Conservation (phyloP, 2,329 filamentous ascomycete species). For the Apiospora phragmitis region DNA sequence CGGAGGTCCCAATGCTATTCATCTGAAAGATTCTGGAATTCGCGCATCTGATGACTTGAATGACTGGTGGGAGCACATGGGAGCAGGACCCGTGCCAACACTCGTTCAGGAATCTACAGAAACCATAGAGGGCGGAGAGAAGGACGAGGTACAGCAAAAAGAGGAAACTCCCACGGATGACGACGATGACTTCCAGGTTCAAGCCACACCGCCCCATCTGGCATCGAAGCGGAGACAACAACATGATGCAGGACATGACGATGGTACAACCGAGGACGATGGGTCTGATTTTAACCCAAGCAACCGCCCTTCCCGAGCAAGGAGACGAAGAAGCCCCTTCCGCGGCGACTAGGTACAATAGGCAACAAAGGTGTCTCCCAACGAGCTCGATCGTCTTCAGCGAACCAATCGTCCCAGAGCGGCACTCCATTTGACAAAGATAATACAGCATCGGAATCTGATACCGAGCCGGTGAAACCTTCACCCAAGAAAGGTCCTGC, state of each 20-base stretch:
- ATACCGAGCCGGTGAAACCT: conserved; percentile 23
- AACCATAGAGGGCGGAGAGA: not conserved
- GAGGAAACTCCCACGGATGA: conserved; percentile 27
- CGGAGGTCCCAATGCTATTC: conserved; percentile 34
- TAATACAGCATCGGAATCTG: conserved; percentile 32
- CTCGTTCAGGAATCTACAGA: conserved; percentile 14
- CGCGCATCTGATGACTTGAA: conserved; percentile 38
- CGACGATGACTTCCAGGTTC: conserved; percentile 54
- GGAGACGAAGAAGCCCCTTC: conserved; percentile 16
- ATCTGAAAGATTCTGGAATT: conserved; percentile 29
- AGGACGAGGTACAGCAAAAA: not conserved
- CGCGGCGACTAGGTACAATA: conserved; percentile 22
- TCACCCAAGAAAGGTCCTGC: conserved; percentile 15
- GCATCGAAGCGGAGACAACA: conserved; percentile 31
- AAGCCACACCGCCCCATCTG: conserved; percentile 46
- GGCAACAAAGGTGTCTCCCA: conserved; percentile 18
- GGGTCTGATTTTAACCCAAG: conserved; percentile 20
- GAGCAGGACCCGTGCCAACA: conserved; percentile 28
- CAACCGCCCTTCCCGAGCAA: conserved; percentile 16
- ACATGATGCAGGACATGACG: conserved; percentile 15
- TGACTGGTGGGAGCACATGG: conserved; percentile 51
- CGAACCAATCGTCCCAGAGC: conserved; percentile 26
- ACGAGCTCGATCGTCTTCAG: conserved; percentile 11
- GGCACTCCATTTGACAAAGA: conserved; percentile 24
- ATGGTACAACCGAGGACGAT: conserved; percentile 22